Conservation (phyloP, 371 early-diverging fungal genomes). For the Mortierella sp. region DNA sequence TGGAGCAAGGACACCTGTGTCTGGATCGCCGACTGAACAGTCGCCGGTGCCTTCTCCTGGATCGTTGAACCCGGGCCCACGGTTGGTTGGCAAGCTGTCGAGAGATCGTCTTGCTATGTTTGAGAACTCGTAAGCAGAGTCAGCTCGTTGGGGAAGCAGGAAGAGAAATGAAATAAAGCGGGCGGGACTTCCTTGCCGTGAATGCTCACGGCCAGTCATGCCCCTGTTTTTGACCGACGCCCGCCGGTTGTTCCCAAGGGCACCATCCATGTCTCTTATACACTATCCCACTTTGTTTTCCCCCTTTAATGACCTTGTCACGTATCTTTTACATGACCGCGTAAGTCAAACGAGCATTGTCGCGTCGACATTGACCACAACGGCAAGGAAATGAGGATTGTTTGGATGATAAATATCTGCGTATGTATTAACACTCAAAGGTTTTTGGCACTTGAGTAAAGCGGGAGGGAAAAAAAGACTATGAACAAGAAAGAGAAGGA, state of each 20-base stretch:
- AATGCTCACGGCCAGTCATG: no score
- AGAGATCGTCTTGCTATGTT: slow-evolving; percentile 51
- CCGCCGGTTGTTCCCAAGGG: no score
- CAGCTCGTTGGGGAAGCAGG: background rate
- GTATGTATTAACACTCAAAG: background rate
- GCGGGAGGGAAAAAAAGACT: background rate
- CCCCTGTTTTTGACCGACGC: no score
- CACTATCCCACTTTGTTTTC: no score
- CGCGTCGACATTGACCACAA: no score
- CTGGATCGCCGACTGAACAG: background rate
- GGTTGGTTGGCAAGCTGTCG: slow-evolving; percentile 42
- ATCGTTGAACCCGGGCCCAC: slow-evolving; percentile 30
- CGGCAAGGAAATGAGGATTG: background rate
- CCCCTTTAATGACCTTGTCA: no score
- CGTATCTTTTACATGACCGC: no score
- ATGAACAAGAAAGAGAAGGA: background rate
- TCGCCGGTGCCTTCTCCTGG: slow-evolving; percentile 6
- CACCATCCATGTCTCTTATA: no score
- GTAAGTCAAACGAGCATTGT: no score
- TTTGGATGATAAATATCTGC: background rate
- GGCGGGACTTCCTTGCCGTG: no score
- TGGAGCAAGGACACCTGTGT: slow-evolving; percentile 4
- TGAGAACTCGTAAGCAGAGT: slow-evolving; percentile 18
- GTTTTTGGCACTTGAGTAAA: background rate
- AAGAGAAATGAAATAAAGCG: no score